phyloP scores from a whole-genome alignment of 1,139 yeast genomes.

The Meyerozyma guilliermondii region DNA sequence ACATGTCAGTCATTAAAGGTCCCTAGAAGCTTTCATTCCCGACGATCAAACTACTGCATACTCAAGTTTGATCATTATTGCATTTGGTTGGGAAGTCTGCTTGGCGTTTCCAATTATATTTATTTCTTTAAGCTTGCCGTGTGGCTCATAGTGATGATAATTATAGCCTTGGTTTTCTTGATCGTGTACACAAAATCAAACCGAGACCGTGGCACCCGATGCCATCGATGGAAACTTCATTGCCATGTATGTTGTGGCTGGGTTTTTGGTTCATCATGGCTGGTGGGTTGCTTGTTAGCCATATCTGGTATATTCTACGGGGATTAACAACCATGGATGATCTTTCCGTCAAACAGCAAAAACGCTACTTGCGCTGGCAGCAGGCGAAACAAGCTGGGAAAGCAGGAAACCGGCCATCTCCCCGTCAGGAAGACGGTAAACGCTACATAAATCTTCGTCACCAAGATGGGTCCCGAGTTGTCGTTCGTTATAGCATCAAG shows the following conservation, averaged over 20 bases:
- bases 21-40: conserved; percentile 11
- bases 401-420: conserved; percentile 10
- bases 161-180: conserved; percentile 5
- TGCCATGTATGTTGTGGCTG: conserved; percentile 4
- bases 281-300: conserved; percentile 5
- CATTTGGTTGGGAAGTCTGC: conserved; percentile 12
- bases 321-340: conserved; percentile 23
- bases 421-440: conserved; percentile 27
- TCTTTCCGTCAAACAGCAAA: conserved; percentile 21
- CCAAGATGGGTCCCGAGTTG: conserved; percentile 19
- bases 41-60: conserved; percentile 7
- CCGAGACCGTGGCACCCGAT: conserved; percentile 1
- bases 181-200: conserved; percentile 4
- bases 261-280: conserved; percentile 7
- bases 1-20: conserved; percentile 10
- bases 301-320: conserved; percentile 4
- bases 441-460: conserved; percentile 27
- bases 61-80: conserved; percentile 13
- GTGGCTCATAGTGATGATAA: neutral
- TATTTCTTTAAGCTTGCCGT: conserved; percentile 7
- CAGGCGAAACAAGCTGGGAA: conserved; percentile 8
- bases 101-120: conserved; percentile 10
- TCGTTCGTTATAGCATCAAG: conserved; percentile 23
- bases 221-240: conserved; percentile 7
- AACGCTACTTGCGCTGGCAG: conserved; percentile 19